Evolutionary conservation across 306 rosid genomes (phyloP).

Genomic region (Cicer judaicum): DNA sequence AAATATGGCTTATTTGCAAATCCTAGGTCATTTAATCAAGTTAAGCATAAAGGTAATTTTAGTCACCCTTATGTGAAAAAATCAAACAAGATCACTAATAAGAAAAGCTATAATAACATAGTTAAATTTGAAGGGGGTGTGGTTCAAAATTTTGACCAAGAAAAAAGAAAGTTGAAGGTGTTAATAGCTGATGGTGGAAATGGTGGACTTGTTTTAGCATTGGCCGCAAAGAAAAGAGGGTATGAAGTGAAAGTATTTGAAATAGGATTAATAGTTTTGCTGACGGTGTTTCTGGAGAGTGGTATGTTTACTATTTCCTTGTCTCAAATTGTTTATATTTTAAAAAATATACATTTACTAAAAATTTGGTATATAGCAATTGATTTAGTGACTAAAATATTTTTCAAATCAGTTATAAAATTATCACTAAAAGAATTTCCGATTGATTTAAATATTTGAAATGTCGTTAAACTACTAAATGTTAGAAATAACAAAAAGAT

Average conservation of each 20-base stretch:
- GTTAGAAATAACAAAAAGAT: too few species aligned
- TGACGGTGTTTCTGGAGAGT: slow-evolving; percentile 57
- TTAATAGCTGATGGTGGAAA: slow-evolving; percentile 55
- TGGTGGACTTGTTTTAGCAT: slow-evolving; percentile 55
- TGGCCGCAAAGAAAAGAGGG: slow-evolving; percentile 52
- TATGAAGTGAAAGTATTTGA: slow-evolving; percentile 53
- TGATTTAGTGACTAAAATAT: too few species aligned
- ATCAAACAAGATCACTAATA: slow-evolving; percentile 1
- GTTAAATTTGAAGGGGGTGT: slow-evolving; percentile 37
- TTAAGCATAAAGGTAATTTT: slow-evolving; percentile 8
- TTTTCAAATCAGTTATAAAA: too few species aligned
- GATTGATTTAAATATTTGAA: too few species aligned
- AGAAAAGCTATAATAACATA: background rate
- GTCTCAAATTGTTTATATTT: background rate
- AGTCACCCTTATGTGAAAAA: background rate
- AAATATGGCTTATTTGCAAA: slow-evolving; percentile 45
- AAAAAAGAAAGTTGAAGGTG: slow-evolving; percentile 38
- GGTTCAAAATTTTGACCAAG: slow-evolving; percentile 32
- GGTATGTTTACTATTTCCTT: slow-evolving; percentile 35
- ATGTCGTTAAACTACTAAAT: too few species aligned
- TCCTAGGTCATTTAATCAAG: slow-evolving; percentile 29
- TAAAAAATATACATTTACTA: too few species aligned
- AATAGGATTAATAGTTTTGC: slow-evolving; percentile 60
- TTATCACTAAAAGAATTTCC: too few species aligned
- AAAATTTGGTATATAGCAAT: too few species aligned